Base-by-base conservation (phyloP, 129 eudicot genomes). In the Tagetes patula region DNA sequence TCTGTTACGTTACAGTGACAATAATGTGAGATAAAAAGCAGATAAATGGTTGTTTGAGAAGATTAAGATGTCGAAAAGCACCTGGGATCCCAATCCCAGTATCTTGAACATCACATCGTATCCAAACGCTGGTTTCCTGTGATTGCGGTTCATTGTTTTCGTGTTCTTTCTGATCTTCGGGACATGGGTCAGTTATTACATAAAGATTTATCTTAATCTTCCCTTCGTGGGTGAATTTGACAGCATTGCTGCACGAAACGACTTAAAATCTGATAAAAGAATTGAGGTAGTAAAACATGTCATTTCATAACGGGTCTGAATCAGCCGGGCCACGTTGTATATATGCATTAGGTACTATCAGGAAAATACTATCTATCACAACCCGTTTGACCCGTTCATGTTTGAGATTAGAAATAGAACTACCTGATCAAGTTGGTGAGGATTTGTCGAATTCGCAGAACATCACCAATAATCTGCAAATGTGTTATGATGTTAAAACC, bases 81-180 rank as follows among this genome's bases (percentile, higher is more conserved):
- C 98, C 98, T 79, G 98, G 96, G 80, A 93, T 93, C 75, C 98
- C 98, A 61, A 93, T 93, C 65, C 98, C 98, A 0, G 98, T 89
- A 71, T 93, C 98, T 75, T 82, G 82, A 67, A 93, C 96, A 77
- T 93, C 98, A 76, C 96, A 93, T 4, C 87, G 85, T 71, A 93
- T 87, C 98, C 98, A 93, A 61, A 90, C 96, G 1, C 78, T 69
- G 32, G 85, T 69, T 86, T 85, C 92, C 54, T 81, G 81, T n/a
- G 69, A 50, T 8, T 75, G 71, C 14, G 74, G 60, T 48, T 70
- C 81, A 14, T 81, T 80, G 52, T 79, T 84, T 49, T 66, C 63
- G 30, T 79, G 80, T 71, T 74, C n/a, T 67, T 71, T 42, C 32
- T 63, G 83, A 72, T 40, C 46, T 75, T 66, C 77, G 53, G 59